phyloP scores from a whole-genome alignment of 2,329 filamentous ascomycete species.

The Fusarium solani-melongenae region DNA sequence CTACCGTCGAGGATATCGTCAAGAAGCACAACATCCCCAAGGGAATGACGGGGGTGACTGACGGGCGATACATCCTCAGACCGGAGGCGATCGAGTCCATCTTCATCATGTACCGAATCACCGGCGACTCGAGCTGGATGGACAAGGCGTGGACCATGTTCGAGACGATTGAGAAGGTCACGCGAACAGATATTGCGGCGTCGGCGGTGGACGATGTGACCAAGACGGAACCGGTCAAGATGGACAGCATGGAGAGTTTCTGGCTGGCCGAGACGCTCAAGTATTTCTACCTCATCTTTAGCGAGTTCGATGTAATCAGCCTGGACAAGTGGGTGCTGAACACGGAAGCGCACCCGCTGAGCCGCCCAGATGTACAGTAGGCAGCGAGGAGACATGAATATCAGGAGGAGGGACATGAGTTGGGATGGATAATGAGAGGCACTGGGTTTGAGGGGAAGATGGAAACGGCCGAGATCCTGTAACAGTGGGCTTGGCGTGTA shows the following conservation, averaged over 20 bases:
- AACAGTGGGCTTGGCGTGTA: slow-evolving; percentile 1
- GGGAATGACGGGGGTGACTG: slow-evolving; percentile 66
- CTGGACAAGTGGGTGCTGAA: slow-evolving; percentile 72
- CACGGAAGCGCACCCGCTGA: slow-evolving; percentile 66
- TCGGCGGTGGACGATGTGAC: slow-evolving; percentile 73
- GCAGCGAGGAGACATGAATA: neutral
- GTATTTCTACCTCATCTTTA: slow-evolving; percentile 74
- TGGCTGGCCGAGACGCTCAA: slow-evolving; percentile 78
- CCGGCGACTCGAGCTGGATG: slow-evolving; percentile 72
- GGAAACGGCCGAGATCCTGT: slow-evolving; percentile 7
- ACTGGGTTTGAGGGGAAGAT: neutral
- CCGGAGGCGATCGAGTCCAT: slow-evolving; percentile 85
- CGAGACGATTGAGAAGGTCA: slow-evolving; percentile 68
- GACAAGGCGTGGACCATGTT: slow-evolving; percentile 83
- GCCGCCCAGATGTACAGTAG: slow-evolving; percentile 33
- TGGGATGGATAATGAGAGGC: neutral
- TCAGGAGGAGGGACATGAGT: neutral
- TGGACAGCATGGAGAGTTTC: slow-evolving; percentile 80
- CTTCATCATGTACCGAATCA: slow-evolving; percentile 81
- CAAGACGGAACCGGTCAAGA: slow-evolving; percentile 46
- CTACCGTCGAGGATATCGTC: slow-evolving; percentile 38
- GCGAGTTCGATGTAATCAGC: slow-evolving; percentile 66
- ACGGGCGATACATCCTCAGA: slow-evolving; percentile 72
- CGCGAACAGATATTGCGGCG: slow-evolving; percentile 70
- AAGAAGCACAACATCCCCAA: slow-evolving; percentile 54